phyloP scores from a whole-genome alignment of 1,139 yeast genomes.

The Keqinozyma sinolaborantium region DNA sequence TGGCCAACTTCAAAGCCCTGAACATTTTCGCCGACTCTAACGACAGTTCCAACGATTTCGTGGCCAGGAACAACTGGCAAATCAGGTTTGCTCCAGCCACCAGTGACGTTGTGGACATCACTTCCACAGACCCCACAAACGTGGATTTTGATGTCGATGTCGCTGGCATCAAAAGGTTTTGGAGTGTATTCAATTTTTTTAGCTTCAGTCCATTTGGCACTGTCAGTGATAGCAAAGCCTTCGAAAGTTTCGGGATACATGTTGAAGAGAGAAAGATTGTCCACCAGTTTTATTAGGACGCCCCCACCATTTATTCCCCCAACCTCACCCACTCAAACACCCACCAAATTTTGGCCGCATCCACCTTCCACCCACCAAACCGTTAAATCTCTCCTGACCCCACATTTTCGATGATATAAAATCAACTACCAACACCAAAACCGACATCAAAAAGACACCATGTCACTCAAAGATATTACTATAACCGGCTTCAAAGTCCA shows the following conservation, averaged over 20 bases:
- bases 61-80: conserved; percentile 42
- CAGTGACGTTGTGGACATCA: conserved; percentile 40
- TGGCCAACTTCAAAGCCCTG: conserved; percentile 34
- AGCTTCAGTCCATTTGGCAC: conserved; percentile 33
- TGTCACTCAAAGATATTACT: conserved; percentile 6
- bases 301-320: not conserved
- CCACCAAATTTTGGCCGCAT: not conserved
- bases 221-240: conserved; percentile 40
- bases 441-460: conserved; percentile 1
- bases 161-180: conserved; percentile 26
- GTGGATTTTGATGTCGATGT: conserved; percentile 29
- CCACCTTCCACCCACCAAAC: not conserved
- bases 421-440: not conserved
- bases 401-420: not conserved
- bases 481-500: conserved; percentile 17
- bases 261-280: not conserved
- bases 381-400: not conserved
- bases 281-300: too few relatives aligned
- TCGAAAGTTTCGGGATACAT: conserved; percentile 31
- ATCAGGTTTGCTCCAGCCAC: conserved; percentile 35
- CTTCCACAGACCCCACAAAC: conserved; percentile 42
- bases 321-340: not conserved
- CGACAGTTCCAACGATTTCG: conserved; percentile 45
- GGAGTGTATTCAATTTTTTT: conserved; percentile 31
- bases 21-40: conserved; percentile 38